A percentile compares a stretch with the other conserved stretches of the same genome.
These are phyloP conservation scores for Apiospora pterosperma DNA, from an alignment of 2,329 filamentous ascomycete species.

Conservation along the genomic window DNA sequence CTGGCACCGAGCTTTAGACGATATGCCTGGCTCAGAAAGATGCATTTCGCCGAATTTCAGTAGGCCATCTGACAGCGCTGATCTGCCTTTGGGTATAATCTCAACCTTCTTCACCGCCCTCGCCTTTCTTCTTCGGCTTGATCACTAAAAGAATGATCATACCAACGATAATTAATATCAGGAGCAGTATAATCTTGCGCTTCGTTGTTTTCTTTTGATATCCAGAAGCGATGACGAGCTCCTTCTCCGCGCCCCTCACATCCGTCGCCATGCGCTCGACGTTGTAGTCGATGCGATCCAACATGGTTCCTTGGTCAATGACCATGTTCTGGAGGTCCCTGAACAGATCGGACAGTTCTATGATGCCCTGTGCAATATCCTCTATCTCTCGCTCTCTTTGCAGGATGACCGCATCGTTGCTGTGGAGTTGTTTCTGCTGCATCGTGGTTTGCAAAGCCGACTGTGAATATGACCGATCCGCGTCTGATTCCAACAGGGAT, in stretches of 20 bases:
- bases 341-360: conserved; percentile 94
- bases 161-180: conserved; percentile 78
- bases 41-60: neutral
- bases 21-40: neutral
- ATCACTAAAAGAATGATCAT: conserved; percentile 81
- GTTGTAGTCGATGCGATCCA: conserved; percentile 96
- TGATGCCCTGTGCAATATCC: conserved; percentile 96
- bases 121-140: conserved; percentile 62
- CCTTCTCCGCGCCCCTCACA: conserved; percentile 89
- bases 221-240: conserved; percentile 81
- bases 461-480: conserved; percentile 89
- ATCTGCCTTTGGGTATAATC: conserved; percentile 2
- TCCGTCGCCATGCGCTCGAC: conserved; percentile 93
- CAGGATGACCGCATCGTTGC: conserved; percentile 79
- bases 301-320: conserved; percentile 85
- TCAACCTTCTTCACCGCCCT: conserved; percentile 7
- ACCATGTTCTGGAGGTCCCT: conserved; percentile 95
- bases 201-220: conserved; percentile 90
- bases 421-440: conserved; percentile 55
- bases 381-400: conserved; percentile 97
- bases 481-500: conserved; percentile 87
- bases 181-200: conserved; percentile 86
- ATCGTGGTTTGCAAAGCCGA: conserved; percentile 78
- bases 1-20: neutral
- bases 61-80: neutral